Base-by-base conservation (phyloP, 345 rosid genomes). In the Mangifera indica region DNA sequence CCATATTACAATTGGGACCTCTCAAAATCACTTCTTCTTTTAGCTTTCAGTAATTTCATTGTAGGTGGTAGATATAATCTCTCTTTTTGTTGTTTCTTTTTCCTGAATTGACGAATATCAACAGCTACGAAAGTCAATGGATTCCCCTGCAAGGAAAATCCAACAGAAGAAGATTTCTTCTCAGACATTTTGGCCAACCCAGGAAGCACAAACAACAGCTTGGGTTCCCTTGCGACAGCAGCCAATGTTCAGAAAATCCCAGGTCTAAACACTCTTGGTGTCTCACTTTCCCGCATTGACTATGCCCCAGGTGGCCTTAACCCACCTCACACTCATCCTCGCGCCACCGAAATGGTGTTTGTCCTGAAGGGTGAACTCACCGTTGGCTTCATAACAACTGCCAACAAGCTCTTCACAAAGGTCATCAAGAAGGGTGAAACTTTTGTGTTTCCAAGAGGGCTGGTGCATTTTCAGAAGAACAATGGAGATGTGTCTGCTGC, bases 401-500 rank as follows among this genome's bases (percentile, higher is more conserved):
- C 83, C 40, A 85, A 87, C 32, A 72, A 12, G 20, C 78, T 87
- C 26, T 63, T 89, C 53, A 70, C 91, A 12, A 85, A 84, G 65
- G 44, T 76, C 44, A 72, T 89, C 66, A 80, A 77, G 63, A 79
- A 82, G 78, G 93, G 93, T 22, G 89, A 87, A 3, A 70, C 79
- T 24, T 89, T 85, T 42, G 87, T 85, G 64, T 87, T 87, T 76
- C 93, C 93, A 0, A 87, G 73, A 72, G 93, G 86, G 9, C 78
- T 87, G n/a, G 83, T 89, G 5, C 93, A 89, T 79, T 89, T 79
- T 79, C 93, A 89, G 80, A 81, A 75, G 86, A 89, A 89, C 79
- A 68, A 66, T 29, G 89, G 88, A 10, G 1, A 6, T 0, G 74
- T 25, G 4, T 72, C 81, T 18, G 89, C 93, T 0, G 26, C 88